Conservation (phyloP, 2,329 filamentous ascomycete genomes). For the Tolypocladium inflatum region DNA sequence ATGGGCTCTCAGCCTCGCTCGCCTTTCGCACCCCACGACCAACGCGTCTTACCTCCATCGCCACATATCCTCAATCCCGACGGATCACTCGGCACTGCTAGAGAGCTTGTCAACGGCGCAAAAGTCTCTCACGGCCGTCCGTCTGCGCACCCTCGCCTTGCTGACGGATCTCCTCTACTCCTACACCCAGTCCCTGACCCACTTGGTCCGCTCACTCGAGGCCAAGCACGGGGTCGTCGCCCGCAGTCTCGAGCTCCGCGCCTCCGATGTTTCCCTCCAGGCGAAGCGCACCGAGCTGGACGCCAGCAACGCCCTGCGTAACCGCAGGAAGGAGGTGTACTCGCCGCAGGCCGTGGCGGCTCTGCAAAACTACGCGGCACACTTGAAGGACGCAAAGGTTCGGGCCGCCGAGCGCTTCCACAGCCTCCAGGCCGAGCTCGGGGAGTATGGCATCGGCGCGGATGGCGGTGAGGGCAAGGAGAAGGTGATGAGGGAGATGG, state of each 20-base stretch:
- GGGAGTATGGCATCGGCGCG: slow-evolving; percentile 38
- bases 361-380: slow-evolving; percentile 35
- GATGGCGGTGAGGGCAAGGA: slow-evolving; percentile 30
- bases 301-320: slow-evolving; percentile 22
- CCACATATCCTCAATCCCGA: slow-evolving; percentile 38
- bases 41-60: slow-evolving; percentile 51
- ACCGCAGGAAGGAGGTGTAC: slow-evolving; percentile 32
- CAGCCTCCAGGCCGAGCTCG: slow-evolving; percentile 32
- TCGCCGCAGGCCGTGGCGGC: slow-evolving; percentile 31
- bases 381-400: slow-evolving; percentile 38
- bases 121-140: slow-evolving; percentile 24
- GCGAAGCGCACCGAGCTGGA: slow-evolving; percentile 32
- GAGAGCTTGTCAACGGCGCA: slow-evolving; percentile 19
- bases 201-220: slow-evolving; percentile 41
- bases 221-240: slow-evolving; percentile 45
- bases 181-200: slow-evolving; percentile 27
- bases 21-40: slow-evolving; percentile 37
- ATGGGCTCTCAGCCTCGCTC: slow-evolving; percentile 37
- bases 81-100: slow-evolving; percentile 27
- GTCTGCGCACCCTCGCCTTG: slow-evolving; percentile 26
- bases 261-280: slow-evolving; percentile 31
- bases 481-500: slow-evolving; percentile 43
- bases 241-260: slow-evolving; percentile 40
- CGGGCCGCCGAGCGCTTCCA: slow-evolving; percentile 34
- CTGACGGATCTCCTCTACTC: slow-evolving; percentile 28